A percentile compares a stretch with the other conserved stretches of the same genome.
These are phyloP conservation scores for Botrytis cinerea DNA, from an alignment of 2,329 filamentous ascomycete species.

Conservation along the genomic window DNA sequence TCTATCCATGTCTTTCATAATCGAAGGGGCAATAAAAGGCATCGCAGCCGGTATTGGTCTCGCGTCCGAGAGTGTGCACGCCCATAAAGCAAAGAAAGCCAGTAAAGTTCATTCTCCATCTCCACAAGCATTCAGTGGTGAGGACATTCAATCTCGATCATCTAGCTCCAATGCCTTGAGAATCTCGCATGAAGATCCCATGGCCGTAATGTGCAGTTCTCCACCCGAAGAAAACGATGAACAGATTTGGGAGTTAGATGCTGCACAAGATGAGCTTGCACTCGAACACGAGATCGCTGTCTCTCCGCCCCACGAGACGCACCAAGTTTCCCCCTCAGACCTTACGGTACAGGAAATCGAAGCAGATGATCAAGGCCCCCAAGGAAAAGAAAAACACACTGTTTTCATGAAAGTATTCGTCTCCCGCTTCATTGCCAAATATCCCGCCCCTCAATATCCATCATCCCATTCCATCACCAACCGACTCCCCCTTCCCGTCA, in stretches of 20 bases:
- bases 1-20: not conserved
- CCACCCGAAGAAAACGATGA: constrained; percentile 31
- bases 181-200: not conserved
- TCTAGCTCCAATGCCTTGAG: not conserved
- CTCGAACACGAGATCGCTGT: not conserved
- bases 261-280: constrained; percentile 25
- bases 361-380: not conserved
- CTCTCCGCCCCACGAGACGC: not conserved
- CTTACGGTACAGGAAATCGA: not conserved
- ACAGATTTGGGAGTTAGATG: constrained; percentile 36
- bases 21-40: constrained; percentile 25
- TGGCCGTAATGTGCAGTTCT: too few relatives aligned
- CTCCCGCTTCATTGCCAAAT: not conserved
- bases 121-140: not conserved
- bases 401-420: not conserved
- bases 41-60: constrained; percentile 36
- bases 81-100: constrained; percentile 14
- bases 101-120: not conserved
- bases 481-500: not conserved
- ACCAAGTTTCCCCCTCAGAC: not conserved
- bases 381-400: constrained; percentile 1
- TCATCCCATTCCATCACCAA: not conserved
- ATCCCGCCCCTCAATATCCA: not conserved
- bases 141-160: not conserved
- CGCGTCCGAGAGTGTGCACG: constrained; percentile 33